Base-by-base conservation (phyloP, 495 filamentous ascomycete genomes). In the Penicillium odoratum region DNA sequence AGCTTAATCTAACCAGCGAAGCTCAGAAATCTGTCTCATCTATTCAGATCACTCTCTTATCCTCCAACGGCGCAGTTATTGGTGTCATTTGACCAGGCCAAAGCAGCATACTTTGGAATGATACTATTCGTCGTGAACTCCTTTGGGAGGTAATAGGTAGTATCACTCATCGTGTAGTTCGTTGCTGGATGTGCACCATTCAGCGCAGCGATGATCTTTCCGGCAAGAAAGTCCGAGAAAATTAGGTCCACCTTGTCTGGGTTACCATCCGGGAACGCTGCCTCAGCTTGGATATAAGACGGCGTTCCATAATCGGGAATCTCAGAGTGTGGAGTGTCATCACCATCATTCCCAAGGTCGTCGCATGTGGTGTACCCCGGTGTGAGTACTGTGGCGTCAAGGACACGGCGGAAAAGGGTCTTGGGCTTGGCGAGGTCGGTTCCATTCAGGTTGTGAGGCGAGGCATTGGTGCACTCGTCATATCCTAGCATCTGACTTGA, bases 311-410 rank as follows among this genome's bases (percentile, higher is more conserved):
- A 53, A 7, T 47, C 56, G 9, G 56, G 49, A 30, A 58, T 58
- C 21, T 26, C 25, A 29, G 53, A 50, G 49, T 58, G 53, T 8
- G 44, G 50, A 36, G 51, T 58, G 11, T 58, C 56, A 46, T 62
- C 56, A n/a, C 60, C 55, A 53, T 62, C 60, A 59, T 48, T 31
- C 7, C 54, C 53, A 33, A 58, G 56, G 25, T 58, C 56, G 48
- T 58, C 56, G 33, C 56, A 58, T 5, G 56, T 53, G 25, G 44
- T 48, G 36, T 58, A 58, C 10, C 56, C 56, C 7, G 49, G 56
- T 2, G 56, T 53, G 9, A 28, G 43, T 6, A 43, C 21, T 7
- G 31, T 11, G 1, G n/a, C 40, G 11, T 53, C 49, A 48, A 53
- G 49, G 5, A 58, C 16, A 53, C 56, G 50, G 31, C 50, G 40